Evolutionary conservation across 257 asterid genomes (phyloP), one percentile per base, ranked within the genome.

Genomic region (Rubia yunnanensis): DNA sequence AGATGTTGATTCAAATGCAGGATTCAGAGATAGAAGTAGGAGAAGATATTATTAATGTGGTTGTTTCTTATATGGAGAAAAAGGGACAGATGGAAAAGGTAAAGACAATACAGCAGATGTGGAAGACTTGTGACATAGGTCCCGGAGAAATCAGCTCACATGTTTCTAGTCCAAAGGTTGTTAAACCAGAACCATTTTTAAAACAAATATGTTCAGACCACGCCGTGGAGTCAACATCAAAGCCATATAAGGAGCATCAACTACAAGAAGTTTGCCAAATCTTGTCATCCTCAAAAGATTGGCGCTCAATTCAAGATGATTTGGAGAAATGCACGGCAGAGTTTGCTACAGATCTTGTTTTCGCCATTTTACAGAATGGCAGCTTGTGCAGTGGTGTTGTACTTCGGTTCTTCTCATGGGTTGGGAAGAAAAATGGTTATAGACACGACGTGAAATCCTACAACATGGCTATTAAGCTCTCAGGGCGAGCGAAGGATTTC

Each of bases 401-500:
- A 35, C 75, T 86, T 28, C 73, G 76, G 58, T 91, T 88, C 71
- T 91, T 91, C 76, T 82, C 88, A 34, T 91, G 95, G 98, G 70
- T 88, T 1, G 95, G 82, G 68, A 78, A 82, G 77, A 78, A 76
- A 71, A 15, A 60, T 46, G 85, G 81, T 55, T 88, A 86, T 71
- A 39, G 70, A 30, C 98, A 86, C 80, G 72, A 73, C 23, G 78
- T 78, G 24, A 78, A 74, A 66, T 72, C 94, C 62, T 91, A 88
- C 74, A 83, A 86, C 77, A 78, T 81, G 82, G 96, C 96, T 58
- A 75, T 91, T 65, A 91, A 91, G 73, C 74, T 85, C 3, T 83
- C 98, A 18, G 98, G 98, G 53, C 86, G 80, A 26, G 96, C 85
- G 22, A 91, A 91, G 82, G 85, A 91, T 76, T 91, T 91, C 36